Conservation (phyloP, 768 basidiomycete genomes). For the Russula foetens region DNA sequence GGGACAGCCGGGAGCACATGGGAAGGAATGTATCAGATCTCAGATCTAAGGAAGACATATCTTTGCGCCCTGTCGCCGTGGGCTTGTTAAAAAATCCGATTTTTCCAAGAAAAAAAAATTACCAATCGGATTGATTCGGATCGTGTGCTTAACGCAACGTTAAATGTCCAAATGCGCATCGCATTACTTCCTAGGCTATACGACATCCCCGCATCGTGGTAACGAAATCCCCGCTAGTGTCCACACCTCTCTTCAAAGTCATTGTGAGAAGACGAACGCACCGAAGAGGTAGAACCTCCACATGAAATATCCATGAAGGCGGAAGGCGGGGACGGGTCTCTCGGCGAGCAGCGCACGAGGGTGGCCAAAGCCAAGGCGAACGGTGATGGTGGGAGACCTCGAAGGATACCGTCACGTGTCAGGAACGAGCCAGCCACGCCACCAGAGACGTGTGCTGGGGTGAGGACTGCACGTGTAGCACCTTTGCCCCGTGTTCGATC, state of each 20-base stretch:
- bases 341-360: not conserved
- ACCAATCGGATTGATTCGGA: not conserved
- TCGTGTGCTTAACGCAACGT: not conserved
- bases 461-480: not conserved
- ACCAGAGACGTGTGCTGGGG: conserved; percentile 11
- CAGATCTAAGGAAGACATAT: not conserved
- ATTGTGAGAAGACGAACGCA: not conserved
- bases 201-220: not conserved
- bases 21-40: not conserved
- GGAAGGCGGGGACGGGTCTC: not conserved
- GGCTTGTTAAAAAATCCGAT: not conserved
- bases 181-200: not conserved
- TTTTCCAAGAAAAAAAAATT: not conserved
- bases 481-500: not conserved
- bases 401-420: not conserved
- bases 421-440: conserved; percentile 5
- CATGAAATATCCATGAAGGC: conserved; percentile 4
- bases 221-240: not conserved
- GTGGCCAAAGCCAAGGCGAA: conserved; percentile 5
- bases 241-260: not conserved
- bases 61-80: not conserved
- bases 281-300: not conserved
- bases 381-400: not conserved
- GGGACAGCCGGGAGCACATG: conserved; percentile 2
- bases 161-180: not conserved